These are phyloP conservation scores for Vickermania ingenoplastis DNA, from an alignment of 208 protist genomes.

Conservation along the genomic window DNA sequence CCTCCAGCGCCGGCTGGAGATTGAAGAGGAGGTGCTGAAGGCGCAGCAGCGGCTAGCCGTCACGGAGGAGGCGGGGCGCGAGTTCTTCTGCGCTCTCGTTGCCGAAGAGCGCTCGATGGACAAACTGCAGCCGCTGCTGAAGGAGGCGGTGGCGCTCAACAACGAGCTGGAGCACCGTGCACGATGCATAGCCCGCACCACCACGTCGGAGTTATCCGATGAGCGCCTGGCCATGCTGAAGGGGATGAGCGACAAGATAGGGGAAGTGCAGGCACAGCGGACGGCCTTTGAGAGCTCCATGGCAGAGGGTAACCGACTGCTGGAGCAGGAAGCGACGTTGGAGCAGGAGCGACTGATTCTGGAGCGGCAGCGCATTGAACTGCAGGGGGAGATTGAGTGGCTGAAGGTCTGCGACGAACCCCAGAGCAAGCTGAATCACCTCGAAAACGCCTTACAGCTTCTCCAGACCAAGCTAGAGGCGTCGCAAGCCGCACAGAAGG, in stretches of 20 bases:
- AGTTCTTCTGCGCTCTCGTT: conserved; percentile 16
- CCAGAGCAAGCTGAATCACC: conserved; percentile 15
- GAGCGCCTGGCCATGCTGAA: conserved; percentile 33
- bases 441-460: conserved; percentile 25
- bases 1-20: conserved; percentile 21
- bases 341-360: conserved; percentile 39
- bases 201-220: conserved; percentile 28
- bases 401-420: conserved; percentile 54
- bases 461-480: conserved; percentile 22
- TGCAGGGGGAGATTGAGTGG: conserved; percentile 72
- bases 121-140: conserved; percentile 15
- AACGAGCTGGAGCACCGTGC: conserved; percentile 20
- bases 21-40: conserved; percentile 22
- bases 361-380: conserved; percentile 57
- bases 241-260: conserved; percentile 11
- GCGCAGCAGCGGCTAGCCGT: conserved; percentile 14
- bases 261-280: conserved; percentile 28
- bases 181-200: conserved; percentile 19
- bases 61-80: conserved; percentile 25
- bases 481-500: conserved; percentile 31
- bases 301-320: conserved; percentile 29
- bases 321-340: conserved; percentile 46
- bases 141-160: conserved; percentile 17
- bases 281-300: conserved; percentile 21
- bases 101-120: conserved; percentile 16